Conservation (phyloP, 768 basidiomycete genomes). For the Punctularia strigosozonata region DNA sequence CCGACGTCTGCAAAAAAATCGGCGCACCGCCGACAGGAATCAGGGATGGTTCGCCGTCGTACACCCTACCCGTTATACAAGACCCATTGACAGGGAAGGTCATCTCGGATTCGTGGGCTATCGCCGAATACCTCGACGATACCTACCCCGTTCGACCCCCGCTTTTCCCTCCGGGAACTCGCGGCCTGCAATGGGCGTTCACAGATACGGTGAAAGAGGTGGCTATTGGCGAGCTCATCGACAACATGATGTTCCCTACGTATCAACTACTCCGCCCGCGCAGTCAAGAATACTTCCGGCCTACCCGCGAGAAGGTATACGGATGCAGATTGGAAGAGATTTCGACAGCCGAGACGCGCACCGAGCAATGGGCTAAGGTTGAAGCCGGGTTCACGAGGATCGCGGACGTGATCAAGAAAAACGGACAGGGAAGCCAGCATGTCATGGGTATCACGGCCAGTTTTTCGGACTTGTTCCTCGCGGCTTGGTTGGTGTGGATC, state of each 20-base stretch:
- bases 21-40: too few species aligned
- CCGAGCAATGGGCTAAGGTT: too few species aligned
- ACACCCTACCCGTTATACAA: slow-evolving; percentile 22
- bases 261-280: slow-evolving; percentile 18
- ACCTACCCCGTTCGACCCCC: slow-evolving; percentile 7
- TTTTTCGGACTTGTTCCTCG: too few species aligned
- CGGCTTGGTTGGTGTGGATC: too few species aligned
- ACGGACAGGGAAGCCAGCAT: too few species aligned
- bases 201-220: slow-evolving; percentile 10
- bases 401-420: too few species aligned
- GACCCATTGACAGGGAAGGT: slow-evolving; percentile 3
- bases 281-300: slow-evolving; percentile 28
- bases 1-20: too few species aligned
- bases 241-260: slow-evolving; percentile 3
- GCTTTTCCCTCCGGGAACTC: slow-evolving; percentile 11
- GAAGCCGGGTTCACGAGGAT: too few species aligned
- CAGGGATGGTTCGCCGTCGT: too few species aligned
- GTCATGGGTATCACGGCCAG: too few species aligned
- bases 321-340: slow-evolving; percentile 26
- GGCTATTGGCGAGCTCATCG: neutral
- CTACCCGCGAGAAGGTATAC: slow-evolving; percentile 20
- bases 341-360: too few species aligned
- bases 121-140: slow-evolving; percentile 11
- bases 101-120: slow-evolving; percentile 7
- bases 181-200: slow-evolving; percentile 26